phyloP scores from a whole-genome alignment of 2,329 filamentous ascomycete genomes.

The Fusarium sp. region DNA sequence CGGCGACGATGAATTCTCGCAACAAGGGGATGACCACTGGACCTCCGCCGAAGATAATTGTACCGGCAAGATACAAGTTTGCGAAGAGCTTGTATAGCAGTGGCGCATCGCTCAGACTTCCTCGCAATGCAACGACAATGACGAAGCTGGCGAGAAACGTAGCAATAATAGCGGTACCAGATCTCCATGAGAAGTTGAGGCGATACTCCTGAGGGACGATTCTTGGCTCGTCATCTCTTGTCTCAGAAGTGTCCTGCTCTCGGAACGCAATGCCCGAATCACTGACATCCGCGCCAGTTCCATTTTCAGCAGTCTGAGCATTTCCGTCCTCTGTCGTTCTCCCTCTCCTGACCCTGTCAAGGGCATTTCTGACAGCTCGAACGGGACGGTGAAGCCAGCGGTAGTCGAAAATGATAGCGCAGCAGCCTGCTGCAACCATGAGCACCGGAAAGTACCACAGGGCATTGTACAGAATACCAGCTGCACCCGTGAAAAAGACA shows the following conservation, averaged over 20 bases:
- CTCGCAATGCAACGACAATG: constrained; percentile 65
- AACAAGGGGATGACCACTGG: constrained; percentile 75
- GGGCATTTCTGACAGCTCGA: fast-evolving
- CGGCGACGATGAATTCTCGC: constrained; percentile 72
- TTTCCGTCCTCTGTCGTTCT: fast-evolving
- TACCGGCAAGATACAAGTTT: constrained; percentile 81
- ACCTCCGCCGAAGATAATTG: constrained; percentile 74
- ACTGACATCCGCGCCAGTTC: background rate
- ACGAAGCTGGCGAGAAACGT: constrained; percentile 70
- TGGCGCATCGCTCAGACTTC: constrained; percentile 56
- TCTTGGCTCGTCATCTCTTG: constrained; percentile 24
- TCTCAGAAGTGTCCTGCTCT: fast-evolving
- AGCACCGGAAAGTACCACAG: constrained; percentile 81
- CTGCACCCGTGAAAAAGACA: constrained; percentile 73
- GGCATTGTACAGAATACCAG: constrained; percentile 77
- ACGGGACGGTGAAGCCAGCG: constrained; percentile 58
- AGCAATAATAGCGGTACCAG: constrained; percentile 58
- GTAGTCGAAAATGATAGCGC: background rate
- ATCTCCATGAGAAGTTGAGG: constrained; percentile 61
- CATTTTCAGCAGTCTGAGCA: background rate
- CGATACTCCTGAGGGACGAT: constrained; percentile 52
- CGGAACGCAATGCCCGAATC: background rate
- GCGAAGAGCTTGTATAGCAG: constrained; percentile 73
- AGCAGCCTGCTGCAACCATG: background rate
- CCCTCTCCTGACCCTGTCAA: fast-evolving